These are phyloP conservation scores for Phytophthora sojae DNA, from an alignment of 352 stramenopile genomes.

Conservation along the genomic window DNA sequence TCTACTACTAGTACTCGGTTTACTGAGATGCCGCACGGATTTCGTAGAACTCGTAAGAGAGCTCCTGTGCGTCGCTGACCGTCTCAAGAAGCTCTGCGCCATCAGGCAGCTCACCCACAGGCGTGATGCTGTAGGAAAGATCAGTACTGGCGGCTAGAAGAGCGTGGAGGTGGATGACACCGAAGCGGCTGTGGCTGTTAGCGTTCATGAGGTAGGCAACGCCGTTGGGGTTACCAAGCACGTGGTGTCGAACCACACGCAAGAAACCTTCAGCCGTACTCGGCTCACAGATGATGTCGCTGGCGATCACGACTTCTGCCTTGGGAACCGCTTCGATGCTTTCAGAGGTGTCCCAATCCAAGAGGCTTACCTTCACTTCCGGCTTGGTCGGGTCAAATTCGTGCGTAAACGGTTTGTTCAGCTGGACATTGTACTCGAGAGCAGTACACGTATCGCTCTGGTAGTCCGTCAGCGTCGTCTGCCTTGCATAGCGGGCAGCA, in stretches of 20 bases:
- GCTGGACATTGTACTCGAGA: slow-evolving; percentile 79
- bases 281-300: slow-evolving; percentile 90
- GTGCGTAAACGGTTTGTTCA: slow-evolving; percentile 81
- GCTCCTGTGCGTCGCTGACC: slow-evolving; percentile 73
- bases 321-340: slow-evolving; percentile 64
- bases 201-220: slow-evolving; percentile 90
- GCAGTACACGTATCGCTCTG: slow-evolving; percentile 82
- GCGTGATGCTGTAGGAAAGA: slow-evolving; percentile 76
- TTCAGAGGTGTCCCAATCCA: slow-evolving; percentile 84
- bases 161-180: slow-evolving; percentile 75
- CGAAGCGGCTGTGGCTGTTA: slow-evolving; percentile 88
- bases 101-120: slow-evolving; percentile 64
- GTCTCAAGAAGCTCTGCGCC: slow-evolving; percentile 76
- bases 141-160: slow-evolving; percentile 64
- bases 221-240: slow-evolving; percentile 46
- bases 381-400: slow-evolving; percentile 63
- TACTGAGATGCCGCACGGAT: slow-evolving; percentile 54
- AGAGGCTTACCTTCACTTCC: slow-evolving; percentile 56
- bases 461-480: slow-evolving; percentile 84
- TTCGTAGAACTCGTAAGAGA: slow-evolving; percentile 91
- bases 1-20: slow-evolving; percentile 22
- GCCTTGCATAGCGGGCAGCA: slow-evolving; percentile 66
- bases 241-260: slow-evolving; percentile 71
- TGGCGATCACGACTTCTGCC: slow-evolving; percentile 85
- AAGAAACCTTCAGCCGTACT: slow-evolving; percentile 89